Conservation (phyloP, 2,329 filamentous ascomycete genomes). For the Incumbomyces delicatus region DNA sequence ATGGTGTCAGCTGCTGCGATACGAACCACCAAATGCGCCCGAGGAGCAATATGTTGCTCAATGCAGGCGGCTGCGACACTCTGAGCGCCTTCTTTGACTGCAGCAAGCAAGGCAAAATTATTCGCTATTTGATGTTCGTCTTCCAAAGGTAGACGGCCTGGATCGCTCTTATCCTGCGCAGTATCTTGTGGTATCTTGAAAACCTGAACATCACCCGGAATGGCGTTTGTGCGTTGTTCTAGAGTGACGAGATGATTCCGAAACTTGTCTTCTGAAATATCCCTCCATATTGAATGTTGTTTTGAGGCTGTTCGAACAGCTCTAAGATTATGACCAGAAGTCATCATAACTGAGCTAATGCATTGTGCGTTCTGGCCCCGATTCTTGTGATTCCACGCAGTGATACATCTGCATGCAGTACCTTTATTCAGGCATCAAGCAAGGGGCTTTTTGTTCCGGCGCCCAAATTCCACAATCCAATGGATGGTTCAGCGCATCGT, state of each 20-base stretch:
- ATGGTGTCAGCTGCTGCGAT: constrained; percentile 11
- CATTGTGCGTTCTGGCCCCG: too few species aligned
- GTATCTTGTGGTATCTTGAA: background rate
- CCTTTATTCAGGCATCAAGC: too few species aligned
- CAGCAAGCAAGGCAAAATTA: constrained; percentile 25
- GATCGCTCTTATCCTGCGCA: background rate
- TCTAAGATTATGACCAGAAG: background rate
- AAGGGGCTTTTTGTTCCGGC: too few species aligned
- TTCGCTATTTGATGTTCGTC: constrained; percentile 23
- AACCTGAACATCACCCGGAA: constrained; percentile 7
- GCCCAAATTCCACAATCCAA: too few species aligned
- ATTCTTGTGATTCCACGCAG: too few species aligned
- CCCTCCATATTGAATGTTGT: constrained; percentile 18
- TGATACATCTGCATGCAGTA: too few species aligned
- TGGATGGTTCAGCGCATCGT: too few species aligned
- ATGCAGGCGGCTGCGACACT: constrained; percentile 24
- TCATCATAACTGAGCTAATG: too few species aligned
- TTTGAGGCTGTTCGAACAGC: constrained; percentile 12
- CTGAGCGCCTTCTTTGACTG: constrained; percentile 21
- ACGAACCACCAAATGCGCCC: constrained; percentile 5
- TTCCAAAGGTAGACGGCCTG: constrained; percentile 2
- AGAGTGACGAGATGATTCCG: constrained; percentile 16
- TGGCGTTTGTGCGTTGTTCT: constrained; percentile 9
- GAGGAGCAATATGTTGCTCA: constrained; percentile 17
- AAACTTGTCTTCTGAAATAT: constrained; percentile 14